phyloP scores from a whole-genome alignment of 768 basidiomycete species.

The Daedaleopsis nitida region DNA sequence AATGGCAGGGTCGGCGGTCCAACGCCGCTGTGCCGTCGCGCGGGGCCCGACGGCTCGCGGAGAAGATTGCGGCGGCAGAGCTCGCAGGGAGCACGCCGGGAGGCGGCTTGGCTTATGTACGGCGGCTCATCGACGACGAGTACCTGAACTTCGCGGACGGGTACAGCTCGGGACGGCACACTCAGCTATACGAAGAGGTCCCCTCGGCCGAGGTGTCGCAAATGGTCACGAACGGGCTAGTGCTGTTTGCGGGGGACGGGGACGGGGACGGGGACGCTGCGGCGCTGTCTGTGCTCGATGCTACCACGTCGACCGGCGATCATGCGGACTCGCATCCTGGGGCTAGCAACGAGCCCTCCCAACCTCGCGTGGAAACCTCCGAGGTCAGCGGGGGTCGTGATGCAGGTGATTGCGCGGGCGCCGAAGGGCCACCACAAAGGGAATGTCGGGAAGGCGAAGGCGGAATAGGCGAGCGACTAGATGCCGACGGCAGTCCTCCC shows the following conservation, averaged over 20 bases:
- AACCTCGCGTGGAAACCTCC: no score
- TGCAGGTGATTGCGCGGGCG: slow-evolving; percentile 3
- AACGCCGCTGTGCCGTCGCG: slow-evolving; percentile 45
- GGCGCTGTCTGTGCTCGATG: not conserved
- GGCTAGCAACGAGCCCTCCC: not conserved
- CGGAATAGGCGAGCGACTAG: not conserved
- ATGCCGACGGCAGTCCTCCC: slow-evolving; percentile 4
- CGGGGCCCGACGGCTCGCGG: slow-evolving; percentile 24
- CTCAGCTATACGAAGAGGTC: slow-evolving; percentile 47
- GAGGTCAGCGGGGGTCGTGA: slow-evolving; percentile 8
- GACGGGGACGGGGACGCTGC: not conserved
- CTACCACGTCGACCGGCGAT: not conserved
- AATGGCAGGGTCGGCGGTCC: slow-evolving; percentile 40
- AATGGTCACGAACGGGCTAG: slow-evolving; percentile 49
- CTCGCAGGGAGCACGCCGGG: slow-evolving; percentile 14
- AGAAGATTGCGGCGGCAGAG: slow-evolving; percentile 21
- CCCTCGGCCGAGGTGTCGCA: slow-evolving; percentile 50
- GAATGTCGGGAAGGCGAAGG: slow-evolving; percentile 9
- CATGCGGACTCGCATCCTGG: not conserved
- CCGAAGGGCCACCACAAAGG: not conserved
- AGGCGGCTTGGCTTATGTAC: slow-evolving; percentile 28
- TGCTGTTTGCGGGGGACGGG: slow-evolving; percentile 34
- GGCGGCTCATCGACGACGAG: slow-evolving; percentile 35
- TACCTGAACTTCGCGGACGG: slow-evolving; percentile 41
- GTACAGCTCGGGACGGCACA: slow-evolving; percentile 35